Conservation (phyloP, 83 land plant species). For the Picea abies region DNA sequence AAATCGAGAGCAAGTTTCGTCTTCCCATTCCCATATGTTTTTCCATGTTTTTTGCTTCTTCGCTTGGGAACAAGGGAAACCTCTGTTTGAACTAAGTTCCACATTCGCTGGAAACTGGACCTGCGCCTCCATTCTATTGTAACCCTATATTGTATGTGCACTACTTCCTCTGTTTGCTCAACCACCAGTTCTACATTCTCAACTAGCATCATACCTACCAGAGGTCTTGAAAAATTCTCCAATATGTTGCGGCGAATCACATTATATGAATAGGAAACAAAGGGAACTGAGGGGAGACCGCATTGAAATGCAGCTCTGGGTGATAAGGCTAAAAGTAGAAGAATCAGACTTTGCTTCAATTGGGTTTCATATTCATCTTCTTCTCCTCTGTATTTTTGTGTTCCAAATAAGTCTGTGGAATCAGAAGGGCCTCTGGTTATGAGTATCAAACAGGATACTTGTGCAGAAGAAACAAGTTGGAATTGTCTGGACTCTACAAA, state of each 20-base stretch:
- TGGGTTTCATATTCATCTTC: background rate
- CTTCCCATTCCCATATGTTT: background rate
- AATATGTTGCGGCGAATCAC: conserved; percentile 31
- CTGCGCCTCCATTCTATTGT: conserved; percentile 41
- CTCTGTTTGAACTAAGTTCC: conserved; percentile 73
- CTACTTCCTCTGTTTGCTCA: background rate
- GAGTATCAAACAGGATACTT: conserved; percentile 54
- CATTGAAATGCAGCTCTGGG: conserved; percentile 23
- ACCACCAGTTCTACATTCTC: conserved; percentile 61
- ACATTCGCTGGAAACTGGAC: conserved; percentile 64
- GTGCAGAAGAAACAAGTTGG: conserved; percentile 51
- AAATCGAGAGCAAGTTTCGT: conserved; percentile 16
- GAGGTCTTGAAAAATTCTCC: conserved; percentile 33
- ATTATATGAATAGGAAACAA: conserved; percentile 53
- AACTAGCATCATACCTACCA: conserved; percentile 61
- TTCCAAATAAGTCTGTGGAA: background rate
- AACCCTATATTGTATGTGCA: background rate
- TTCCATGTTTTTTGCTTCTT: background rate
- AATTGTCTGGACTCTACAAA: conserved; percentile 53
- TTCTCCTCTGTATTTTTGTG: background rate
- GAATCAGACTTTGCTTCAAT: conserved; percentile 27
- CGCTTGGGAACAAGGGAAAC: conserved; percentile 27
- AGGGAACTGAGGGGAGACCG: conserved; percentile 36
- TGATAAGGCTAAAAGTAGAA: conserved; percentile 41
- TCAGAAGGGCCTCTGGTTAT: conserved; percentile 28